A percentile compares a stretch with the other conserved stretches of the same genome.
phyloP scores from a whole-genome alignment of 257 asterid genomes.

The Gynochthodes officinalis region DNA sequence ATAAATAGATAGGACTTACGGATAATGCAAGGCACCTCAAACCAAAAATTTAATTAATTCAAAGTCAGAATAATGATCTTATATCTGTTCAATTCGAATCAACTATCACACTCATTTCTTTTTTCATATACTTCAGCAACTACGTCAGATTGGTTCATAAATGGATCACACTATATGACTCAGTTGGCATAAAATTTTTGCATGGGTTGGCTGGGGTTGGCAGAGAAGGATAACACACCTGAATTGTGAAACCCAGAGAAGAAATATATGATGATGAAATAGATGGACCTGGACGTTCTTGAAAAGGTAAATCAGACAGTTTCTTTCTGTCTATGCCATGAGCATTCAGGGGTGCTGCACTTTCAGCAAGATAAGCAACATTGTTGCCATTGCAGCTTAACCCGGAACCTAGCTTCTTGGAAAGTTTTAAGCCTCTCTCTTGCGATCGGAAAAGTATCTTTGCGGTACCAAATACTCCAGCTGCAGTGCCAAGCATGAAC shows the following conservation, averaged over 20 bases:
- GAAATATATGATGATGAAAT: constrained; percentile 52
- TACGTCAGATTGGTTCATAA: too few relatives aligned
- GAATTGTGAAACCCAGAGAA: constrained; percentile 56
- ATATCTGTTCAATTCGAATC: too few relatives aligned
- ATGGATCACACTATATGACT: too few relatives aligned
- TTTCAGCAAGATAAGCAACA: constrained; percentile 45
- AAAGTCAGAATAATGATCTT: too few relatives aligned
- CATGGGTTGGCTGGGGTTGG: too few relatives aligned
- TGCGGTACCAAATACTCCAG: constrained; percentile 57
- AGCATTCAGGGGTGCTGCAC: constrained; percentile 42
- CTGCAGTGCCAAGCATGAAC: constrained; percentile 21
- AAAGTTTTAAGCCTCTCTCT: constrained; percentile 40
- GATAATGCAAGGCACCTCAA: not conserved
- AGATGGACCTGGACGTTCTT: constrained; percentile 56
- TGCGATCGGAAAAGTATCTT: constrained; percentile 47
- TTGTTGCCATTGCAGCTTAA: constrained; percentile 55
- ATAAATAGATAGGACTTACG: not conserved
- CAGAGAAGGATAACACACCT: constrained; percentile 25
- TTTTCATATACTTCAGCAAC: too few relatives aligned
- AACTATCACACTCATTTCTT: not conserved
- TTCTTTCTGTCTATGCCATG: constrained; percentile 32
- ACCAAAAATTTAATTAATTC: not conserved
- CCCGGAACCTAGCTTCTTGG: constrained; percentile 44
- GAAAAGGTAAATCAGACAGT: constrained; percentile 29
- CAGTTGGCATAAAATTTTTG: too few relatives aligned